Base-by-base conservation (phyloP, 2,329 filamentous ascomycete genomes). In the Rhynchosporium secalis region DNA sequence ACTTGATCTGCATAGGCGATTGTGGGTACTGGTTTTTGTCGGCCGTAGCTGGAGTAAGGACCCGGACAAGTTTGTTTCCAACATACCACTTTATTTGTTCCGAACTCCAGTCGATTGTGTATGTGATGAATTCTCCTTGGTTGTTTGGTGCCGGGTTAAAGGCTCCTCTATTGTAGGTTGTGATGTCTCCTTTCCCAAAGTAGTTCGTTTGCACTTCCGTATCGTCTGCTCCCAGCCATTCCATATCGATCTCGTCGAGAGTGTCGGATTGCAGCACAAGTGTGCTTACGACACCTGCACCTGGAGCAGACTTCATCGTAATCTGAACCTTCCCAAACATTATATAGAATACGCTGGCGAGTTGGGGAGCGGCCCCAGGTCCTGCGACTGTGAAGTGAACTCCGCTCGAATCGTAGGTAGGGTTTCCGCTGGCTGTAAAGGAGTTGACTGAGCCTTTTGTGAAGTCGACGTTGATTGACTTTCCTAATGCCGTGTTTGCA, bases 311-410 rank as follows among this genome's bases (percentile, higher is more conserved):
- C 77, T 94, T 93, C 80, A 97, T 83, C 38, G 86, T 88, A 69
- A 93, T 85, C 68, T 96, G 90, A 73, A 97, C 90, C 66, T 88
- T 90, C 69, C 95, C 95, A 75, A 97, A 99, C 95, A 99, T 98
- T 79, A 99, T 96, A 81, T 97, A 98, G 85, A 96, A 98, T 72
- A 95, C 86, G 65, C 92, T 96, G 67, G 84, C 83, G 65, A 99
- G 85, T 75, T 94, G 89, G 0, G 95, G 95, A 3, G 92, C 85
- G 73, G 99, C 91, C 62, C 94, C 93, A 56, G 87, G 82, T 72
- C 87, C 79, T 58, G 85, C 77, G 58, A 99, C 88, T 31, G 91
- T 92, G 75, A 99, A 96, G 15, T 84, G 85, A 31, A 84, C 93
- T 63, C 95, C 95, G 73, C 93, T 84, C 61, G 81, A 80, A 74